Conservation (phyloP, 257 asterid genomes). For the Fraxinus pennsylvanica region DNA sequence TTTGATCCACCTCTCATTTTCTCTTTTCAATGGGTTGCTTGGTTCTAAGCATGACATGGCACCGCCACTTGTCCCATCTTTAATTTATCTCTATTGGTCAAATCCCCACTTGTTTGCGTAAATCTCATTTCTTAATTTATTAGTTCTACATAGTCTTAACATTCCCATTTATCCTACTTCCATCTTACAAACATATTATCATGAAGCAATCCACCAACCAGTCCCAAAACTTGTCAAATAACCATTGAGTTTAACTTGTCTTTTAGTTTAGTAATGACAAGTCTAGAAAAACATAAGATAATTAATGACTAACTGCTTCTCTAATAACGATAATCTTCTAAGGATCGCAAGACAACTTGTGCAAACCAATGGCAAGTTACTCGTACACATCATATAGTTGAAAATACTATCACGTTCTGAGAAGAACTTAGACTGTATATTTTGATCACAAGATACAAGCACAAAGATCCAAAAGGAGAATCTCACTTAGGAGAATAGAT, state of each 20-base stretch:
- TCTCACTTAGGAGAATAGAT: neutral
- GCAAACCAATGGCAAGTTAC: neutral
- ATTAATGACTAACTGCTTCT: neutral
- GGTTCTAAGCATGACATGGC: neutral
- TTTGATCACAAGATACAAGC: constrained; percentile 14
- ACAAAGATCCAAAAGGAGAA: neutral
- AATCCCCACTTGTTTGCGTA: neutral
- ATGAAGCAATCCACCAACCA: neutral
- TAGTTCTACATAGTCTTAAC: neutral
- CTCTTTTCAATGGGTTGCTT: neutral
- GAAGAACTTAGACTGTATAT: constrained; percentile 9
- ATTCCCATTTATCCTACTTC: neutral
- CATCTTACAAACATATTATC: neutral
- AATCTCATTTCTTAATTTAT: neutral
- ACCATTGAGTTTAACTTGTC: neutral
- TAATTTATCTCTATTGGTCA: neutral
- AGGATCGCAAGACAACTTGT: neutral
- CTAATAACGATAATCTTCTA: neutral
- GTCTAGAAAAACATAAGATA: neutral
- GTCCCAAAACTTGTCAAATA: neutral
- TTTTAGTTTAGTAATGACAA: neutral
- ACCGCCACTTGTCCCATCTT: neutral
- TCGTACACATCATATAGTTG: constrained; percentile 8
- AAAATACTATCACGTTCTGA: neutral
- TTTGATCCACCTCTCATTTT: neutral